Evolutionary conservation across 106 monocot species (phyloP).

Genomic region (Dendrobium officinale): DNA sequence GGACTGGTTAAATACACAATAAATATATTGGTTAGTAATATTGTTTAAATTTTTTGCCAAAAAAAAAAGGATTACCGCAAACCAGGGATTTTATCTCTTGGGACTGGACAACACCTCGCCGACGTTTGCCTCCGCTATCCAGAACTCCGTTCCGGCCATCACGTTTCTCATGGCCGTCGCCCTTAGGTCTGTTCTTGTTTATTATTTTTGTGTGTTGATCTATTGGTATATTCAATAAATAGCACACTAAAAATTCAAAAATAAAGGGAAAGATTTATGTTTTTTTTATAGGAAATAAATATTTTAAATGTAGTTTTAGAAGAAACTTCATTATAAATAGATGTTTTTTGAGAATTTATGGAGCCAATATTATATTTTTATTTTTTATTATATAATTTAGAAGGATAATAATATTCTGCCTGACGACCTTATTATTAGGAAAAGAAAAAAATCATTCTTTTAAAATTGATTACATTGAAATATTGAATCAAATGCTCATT

Average conservation of each 20-base stretch:
- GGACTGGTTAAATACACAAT: neutral
- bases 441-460: no score
- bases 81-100: constrained; percentile 73
- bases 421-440: no score
- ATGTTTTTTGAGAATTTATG: no score
- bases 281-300: no score
- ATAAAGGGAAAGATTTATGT: no score
- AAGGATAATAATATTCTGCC: no score
- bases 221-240: neutral
- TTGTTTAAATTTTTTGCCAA: neutral
- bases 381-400: no score
- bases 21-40: neutral
- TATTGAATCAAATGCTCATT: no score
- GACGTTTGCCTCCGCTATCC: constrained; percentile 79
- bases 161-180: constrained; percentile 82
- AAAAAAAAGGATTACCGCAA: constrained; percentile 51
- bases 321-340: neutral
- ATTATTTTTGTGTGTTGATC: neutral
- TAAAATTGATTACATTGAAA: no score
- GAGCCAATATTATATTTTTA: no score
- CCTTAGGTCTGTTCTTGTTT: constrained; percentile 28
- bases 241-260: no score
- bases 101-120: constrained; percentile 76
- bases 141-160: constrained; percentile 80
- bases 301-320: no score